Percentiles rank a stretch among this genome's conserved stretches.
These are phyloP conservation scores for Citrus inodora DNA, from an alignment of 345 rosid species.

Conservation along the genomic window DNA sequence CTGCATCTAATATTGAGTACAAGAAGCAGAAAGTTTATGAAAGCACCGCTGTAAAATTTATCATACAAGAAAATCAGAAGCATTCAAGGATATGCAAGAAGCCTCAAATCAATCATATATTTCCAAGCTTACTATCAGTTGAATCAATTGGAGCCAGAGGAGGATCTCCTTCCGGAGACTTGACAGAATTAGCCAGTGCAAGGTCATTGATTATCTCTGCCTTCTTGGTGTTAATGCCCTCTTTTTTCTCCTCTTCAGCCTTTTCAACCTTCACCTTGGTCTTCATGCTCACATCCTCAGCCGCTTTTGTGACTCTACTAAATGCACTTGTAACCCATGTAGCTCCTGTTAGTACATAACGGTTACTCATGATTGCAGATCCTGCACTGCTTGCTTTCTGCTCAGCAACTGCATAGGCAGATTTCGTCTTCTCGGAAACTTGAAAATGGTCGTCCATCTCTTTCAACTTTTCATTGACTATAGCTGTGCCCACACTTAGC, in stretches of 20 bases:
- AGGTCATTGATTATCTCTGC: slow-evolving; percentile 7
- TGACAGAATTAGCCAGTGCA: slow-evolving; percentile 10
- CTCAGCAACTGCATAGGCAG: slow-evolving; percentile 38
- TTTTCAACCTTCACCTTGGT: slow-evolving; percentile 40
- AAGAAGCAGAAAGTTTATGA: neutral
- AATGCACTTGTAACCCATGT: slow-evolving; percentile 42
- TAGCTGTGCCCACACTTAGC: slow-evolving; percentile 31
- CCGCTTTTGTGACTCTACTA: slow-evolving; percentile 35
- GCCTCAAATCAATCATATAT: slow-evolving; percentile 14
- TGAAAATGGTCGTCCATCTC: slow-evolving; percentile 41
- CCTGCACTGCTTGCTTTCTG: slow-evolving; percentile 39
- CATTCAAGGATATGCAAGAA: neutral
- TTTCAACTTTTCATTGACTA: slow-evolving; percentile 40
- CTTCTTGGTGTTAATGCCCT: slow-evolving; percentile 15
- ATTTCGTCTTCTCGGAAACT: slow-evolving; percentile 35
- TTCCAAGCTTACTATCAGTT: slow-evolving; percentile 19
- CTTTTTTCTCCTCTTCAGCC: slow-evolving; percentile 37
- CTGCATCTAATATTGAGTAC: neutral
- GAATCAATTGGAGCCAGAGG: slow-evolving; percentile 24
- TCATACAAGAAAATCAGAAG: neutral
- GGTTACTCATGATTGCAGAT: slow-evolving; percentile 37
- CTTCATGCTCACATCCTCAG: slow-evolving; percentile 36
- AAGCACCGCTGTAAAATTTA: neutral
- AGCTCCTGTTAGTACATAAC: slow-evolving; percentile 35
- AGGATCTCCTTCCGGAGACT: slow-evolving; percentile 17